Evolutionary conservation across 2,329 filamentous ascomycete genomes (phyloP).

Genomic region (Aspergillus proliferans): DNA sequence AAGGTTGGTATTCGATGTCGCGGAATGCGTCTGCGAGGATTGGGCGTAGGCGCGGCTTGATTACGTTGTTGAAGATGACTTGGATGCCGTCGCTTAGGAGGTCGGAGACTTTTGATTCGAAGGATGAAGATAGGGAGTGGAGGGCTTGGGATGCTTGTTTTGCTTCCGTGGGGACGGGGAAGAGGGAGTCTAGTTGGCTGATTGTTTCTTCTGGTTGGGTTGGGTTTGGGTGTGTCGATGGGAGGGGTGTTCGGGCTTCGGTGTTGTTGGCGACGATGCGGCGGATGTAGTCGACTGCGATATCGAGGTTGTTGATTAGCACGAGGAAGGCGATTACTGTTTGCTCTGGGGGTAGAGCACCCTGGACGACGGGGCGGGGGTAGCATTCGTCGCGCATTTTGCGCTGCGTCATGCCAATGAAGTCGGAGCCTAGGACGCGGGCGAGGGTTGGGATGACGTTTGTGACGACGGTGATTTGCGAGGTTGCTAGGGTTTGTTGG

Average conservation of each 20-base stretch:
- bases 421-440: constrained; percentile 78
- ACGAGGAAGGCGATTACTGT: constrained; percentile 85
- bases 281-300: constrained; percentile 82
- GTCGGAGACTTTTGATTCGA: constrained; percentile 71
- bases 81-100: constrained; percentile 77
- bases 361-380: constrained; percentile 70
- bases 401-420: constrained; percentile 92
- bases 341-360: constrained; percentile 77
- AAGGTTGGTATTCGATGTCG: constrained; percentile 76
- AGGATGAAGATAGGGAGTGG: constrained; percentile 62
- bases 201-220: constrained; percentile 17
- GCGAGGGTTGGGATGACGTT: constrained; percentile 73
- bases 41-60: constrained; percentile 76
- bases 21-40: constrained; percentile 85
- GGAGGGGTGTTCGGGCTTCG: constrained; percentile 23
- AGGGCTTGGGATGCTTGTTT: constrained; percentile 63
- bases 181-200: constrained; percentile 54
- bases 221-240: constrained; percentile 7
- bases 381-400: constrained; percentile 98
- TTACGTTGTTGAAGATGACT: constrained; percentile 79
- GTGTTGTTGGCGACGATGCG: constrained; percentile 73
- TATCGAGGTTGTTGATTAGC: constrained; percentile 90
- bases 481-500: constrained; percentile 78
- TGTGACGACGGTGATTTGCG: constrained; percentile 69
- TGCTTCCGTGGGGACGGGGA: constrained; percentile 74